phyloP scores from a whole-genome alignment of 768 basidiomycete genomes.

The Holtermanniella nyarrowii region DNA sequence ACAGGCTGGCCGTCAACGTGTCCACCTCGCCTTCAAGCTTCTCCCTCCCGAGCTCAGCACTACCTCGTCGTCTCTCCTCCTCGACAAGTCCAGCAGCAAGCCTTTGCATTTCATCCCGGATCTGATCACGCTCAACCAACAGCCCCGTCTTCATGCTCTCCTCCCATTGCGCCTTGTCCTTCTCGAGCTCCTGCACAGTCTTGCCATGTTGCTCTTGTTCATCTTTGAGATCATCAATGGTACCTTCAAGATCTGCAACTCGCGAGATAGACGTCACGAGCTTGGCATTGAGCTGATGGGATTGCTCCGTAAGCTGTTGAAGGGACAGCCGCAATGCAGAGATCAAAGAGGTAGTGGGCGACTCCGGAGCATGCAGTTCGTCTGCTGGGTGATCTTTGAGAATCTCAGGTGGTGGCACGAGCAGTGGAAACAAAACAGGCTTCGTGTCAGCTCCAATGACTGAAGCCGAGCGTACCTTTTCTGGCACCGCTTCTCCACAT shows the following conservation, averaged over 20 bases:
- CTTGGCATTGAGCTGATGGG: conserved; percentile 80
- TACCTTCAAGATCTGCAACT: conserved; percentile 85
- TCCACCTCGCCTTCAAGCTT: conserved; percentile 91
- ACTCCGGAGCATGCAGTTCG: conserved; percentile 57
- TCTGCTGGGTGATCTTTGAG: conserved; percentile 23
- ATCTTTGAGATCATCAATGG: conserved; percentile 52
- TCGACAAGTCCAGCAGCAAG: conserved; percentile 93
- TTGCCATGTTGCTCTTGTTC: conserved; percentile 46
- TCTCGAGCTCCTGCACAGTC: conserved; percentile 64
- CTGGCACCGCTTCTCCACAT: too few relatives aligned
- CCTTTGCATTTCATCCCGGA: conserved; percentile 79
- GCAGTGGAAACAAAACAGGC: not conserved
- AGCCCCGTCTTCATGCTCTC: conserved; percentile 82
- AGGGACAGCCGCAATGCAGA: conserved; percentile 68
- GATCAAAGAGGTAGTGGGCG: conserved; percentile 56
- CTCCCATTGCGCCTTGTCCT: conserved; percentile 75
- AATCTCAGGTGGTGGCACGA: not conserved
- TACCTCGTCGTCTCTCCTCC: conserved; percentile 79
- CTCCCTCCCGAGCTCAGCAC: conserved; percentile 69
- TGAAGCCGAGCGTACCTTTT: too few relatives aligned
- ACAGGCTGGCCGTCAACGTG: conserved; percentile 80
- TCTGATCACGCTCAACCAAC: conserved; percentile 81
- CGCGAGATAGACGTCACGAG: conserved; percentile 86
- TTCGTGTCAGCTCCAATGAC: too few relatives aligned
- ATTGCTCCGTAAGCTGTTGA: conserved; percentile 77